Base-by-base conservation (phyloP, 2,329 filamentous ascomycete species). In the Fusarium protoensiforme region DNA sequence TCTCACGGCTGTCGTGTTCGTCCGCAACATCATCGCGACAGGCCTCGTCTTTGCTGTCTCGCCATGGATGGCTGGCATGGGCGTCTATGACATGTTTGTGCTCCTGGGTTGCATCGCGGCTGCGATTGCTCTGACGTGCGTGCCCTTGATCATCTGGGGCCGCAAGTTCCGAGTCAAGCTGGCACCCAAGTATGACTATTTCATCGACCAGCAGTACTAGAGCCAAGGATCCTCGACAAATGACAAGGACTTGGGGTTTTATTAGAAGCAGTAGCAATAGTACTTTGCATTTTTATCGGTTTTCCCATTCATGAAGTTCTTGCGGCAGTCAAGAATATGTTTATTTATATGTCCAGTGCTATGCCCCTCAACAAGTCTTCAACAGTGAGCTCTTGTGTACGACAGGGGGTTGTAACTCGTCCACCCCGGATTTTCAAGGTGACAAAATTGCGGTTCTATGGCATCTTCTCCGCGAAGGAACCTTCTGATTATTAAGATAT, bases 21-120 rank as follows among this genome's bases (percentile, higher is more conserved):
- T 68, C 18, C 73, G 71, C 4, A 75, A 74, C 7, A 72, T 68
- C 27, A 72, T 75, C 14, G 65, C 73, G 0, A 74, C 62, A 0
- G 64, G 38, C 0, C 48, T 75, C 1, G 71, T 75, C 7, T 75
- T 75, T 56, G 71, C 69, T 0, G 46, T 68, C 4, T 65, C 72
- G 0, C 73, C 73, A 0, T 75, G 73, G 73, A 69, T 72, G 36
- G 18, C 35, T 0, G 69, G 62, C 1, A 75, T 75, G 73, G 71
- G 73, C 0, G 61, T 74, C 0, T 74, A 75, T 4, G 48, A 75
- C 2, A 72, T 75, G 71, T 74, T 64, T 14, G 64, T 74, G 4
- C 46, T 75, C 2, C 1, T 74, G 10, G 67, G 54, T 0, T 70
- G 62, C n/a, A 64, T 74, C 20, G 65, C 69, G 27, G 38, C 59